phyloP scores from a whole-genome alignment of 495 filamentous ascomycete species.

The Penicillium simplicissimum region DNA sequence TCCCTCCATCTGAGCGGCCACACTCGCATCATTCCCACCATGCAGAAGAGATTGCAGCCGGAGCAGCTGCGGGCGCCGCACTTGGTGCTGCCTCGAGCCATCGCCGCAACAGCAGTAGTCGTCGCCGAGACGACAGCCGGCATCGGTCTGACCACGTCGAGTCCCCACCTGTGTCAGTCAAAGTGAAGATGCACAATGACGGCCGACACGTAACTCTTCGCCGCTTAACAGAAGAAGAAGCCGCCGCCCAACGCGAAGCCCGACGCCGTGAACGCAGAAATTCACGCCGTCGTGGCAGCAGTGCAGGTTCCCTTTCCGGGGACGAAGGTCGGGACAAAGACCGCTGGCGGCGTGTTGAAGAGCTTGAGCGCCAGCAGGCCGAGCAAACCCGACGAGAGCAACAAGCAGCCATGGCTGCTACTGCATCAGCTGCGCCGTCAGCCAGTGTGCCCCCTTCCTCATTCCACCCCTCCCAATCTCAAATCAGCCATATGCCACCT shows the following conservation, averaged over 20 bases:
- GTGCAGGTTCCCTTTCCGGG: slow-evolving; percentile 48
- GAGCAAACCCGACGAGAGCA: slow-evolving; percentile 51
- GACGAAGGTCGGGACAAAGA: slow-evolving; percentile 43
- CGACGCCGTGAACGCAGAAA: slow-evolving; percentile 48
- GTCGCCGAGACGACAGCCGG: slow-evolving; percentile 17
- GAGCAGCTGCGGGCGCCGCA: slow-evolving; percentile 24
- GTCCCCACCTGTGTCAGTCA: slow-evolving; percentile 71
- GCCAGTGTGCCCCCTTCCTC: slow-evolving; percentile 33
- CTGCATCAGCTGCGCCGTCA: slow-evolving; percentile 30
- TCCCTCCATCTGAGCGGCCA: slow-evolving; percentile 42
- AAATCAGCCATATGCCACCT: slow-evolving; percentile 37
- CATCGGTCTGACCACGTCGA: slow-evolving; percentile 45
- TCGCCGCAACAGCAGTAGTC: slow-evolving; percentile 31
- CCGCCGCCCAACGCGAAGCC: slow-evolving; percentile 60
- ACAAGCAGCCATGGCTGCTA: slow-evolving; percentile 32
- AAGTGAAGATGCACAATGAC: slow-evolving; percentile 78
- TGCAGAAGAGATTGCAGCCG: slow-evolving; percentile 42
- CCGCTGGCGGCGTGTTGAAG: slow-evolving; percentile 55
- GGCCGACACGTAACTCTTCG: slow-evolving; percentile 80
- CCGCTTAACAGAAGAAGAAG: slow-evolving; percentile 78
- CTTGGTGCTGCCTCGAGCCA: slow-evolving; percentile 36
- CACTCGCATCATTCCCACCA: slow-evolving; percentile 25
- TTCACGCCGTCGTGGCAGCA: slow-evolving; percentile 45
- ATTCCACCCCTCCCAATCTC: slow-evolving; percentile 32
- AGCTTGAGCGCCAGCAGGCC: slow-evolving; percentile 50